Conservation (phyloP, 192 early-diverging fungal species). For the Entomortierella lignicola region DNA sequence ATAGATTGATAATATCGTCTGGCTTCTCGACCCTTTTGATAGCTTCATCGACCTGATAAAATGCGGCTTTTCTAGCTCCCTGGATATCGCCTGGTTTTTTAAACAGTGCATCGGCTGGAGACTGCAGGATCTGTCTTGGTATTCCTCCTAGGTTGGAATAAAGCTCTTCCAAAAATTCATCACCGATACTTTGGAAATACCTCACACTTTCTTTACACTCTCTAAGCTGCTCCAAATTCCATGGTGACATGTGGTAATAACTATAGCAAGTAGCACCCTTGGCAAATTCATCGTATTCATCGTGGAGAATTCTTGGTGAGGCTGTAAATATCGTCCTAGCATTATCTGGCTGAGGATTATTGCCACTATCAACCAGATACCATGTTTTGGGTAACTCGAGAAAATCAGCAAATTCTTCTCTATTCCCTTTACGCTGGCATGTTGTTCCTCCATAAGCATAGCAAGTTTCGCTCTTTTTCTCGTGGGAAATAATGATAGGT, state of each 20-base stretch:
- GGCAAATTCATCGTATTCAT: slow-evolving; percentile 15
- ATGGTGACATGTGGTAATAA: slow-evolving; percentile 25
- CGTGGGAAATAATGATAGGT: slow-evolving; percentile 32
- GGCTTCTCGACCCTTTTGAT: slow-evolving; percentile 13
- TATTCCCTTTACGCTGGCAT: slow-evolving; percentile 16
- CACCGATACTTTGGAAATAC: slow-evolving; percentile 2
- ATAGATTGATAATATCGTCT: slow-evolving; percentile 24
- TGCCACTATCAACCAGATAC: slow-evolving; percentile 13
- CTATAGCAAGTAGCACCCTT: slow-evolving; percentile 10
- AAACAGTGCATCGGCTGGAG: slow-evolving; percentile 6
- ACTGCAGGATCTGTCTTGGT: slow-evolving; percentile 12
- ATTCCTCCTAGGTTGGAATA: slow-evolving; percentile 17
- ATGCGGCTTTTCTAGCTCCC: slow-evolving; percentile 3
- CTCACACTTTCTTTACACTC: not conserved
- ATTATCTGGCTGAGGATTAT: slow-evolving; percentile 15
- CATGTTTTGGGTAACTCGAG: slow-evolving; percentile 18
- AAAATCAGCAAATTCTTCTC: slow-evolving; percentile 26
- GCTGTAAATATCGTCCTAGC: slow-evolving; percentile 28
- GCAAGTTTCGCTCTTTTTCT: slow-evolving; percentile 10
- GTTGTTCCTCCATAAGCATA: slow-evolving; percentile 32
- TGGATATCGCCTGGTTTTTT: not conserved
- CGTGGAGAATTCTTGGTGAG: slow-evolving; percentile 18
- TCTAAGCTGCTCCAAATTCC: slow-evolving; percentile 16
- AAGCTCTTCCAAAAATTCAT: slow-evolving; percentile 11
- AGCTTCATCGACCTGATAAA: slow-evolving; percentile 17